Evolutionary conservation across 176 grass and related monocot genomes (phyloP).

Genomic region (Eragrostis curvula): DNA sequence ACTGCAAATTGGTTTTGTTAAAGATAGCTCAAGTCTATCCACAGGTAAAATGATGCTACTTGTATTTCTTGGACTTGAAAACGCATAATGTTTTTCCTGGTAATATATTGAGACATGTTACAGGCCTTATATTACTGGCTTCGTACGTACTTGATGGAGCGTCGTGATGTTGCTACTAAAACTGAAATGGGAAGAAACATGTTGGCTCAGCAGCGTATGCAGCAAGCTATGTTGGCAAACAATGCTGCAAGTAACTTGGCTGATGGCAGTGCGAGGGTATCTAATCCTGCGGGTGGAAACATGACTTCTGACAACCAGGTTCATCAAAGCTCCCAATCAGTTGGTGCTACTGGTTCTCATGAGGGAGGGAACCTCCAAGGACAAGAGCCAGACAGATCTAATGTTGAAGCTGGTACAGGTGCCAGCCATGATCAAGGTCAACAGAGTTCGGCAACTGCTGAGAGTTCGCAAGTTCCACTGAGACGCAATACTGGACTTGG

Average conservation of each 20-base stretch:
- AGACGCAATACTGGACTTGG: constrained; percentile 74
- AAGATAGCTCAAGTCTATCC: constrained; percentile 99
- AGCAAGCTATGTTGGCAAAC: constrained; percentile 80
- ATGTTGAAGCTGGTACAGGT: constrained; percentile 61
- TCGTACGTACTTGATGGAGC: constrained; percentile 97
- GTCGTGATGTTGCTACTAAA: constrained; percentile 96
- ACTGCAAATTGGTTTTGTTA: constrained; percentile 97
- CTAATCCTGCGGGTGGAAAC: constrained; percentile 54
- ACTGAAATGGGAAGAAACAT: constrained; percentile 85
- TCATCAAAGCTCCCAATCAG: constrained; percentile 65
- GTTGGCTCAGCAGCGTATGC: constrained; percentile 90
- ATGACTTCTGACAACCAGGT: constrained; percentile 62
- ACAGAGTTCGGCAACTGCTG: constrained; percentile 64
- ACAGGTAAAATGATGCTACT: constrained; percentile 59
- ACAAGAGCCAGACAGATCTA: constrained; percentile 77
- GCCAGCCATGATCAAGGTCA: constrained; percentile 69
- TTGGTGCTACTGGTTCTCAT: constrained; percentile 65
- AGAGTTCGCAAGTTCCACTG: constrained; percentile 57
- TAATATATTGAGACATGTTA: constrained; percentile 36
- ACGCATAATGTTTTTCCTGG: constrained; percentile 23
- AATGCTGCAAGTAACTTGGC: constrained; percentile 61
- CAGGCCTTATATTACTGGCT: constrained; percentile 99
- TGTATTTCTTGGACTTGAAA: constrained; percentile 20
- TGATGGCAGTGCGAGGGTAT: constrained; percentile 46
- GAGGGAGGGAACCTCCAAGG: constrained; percentile 76